These are phyloP conservation scores for Hypoxylon trugodes DNA, from an alignment of 495 filamentous ascomycete species.

Conservation along the genomic window DNA sequence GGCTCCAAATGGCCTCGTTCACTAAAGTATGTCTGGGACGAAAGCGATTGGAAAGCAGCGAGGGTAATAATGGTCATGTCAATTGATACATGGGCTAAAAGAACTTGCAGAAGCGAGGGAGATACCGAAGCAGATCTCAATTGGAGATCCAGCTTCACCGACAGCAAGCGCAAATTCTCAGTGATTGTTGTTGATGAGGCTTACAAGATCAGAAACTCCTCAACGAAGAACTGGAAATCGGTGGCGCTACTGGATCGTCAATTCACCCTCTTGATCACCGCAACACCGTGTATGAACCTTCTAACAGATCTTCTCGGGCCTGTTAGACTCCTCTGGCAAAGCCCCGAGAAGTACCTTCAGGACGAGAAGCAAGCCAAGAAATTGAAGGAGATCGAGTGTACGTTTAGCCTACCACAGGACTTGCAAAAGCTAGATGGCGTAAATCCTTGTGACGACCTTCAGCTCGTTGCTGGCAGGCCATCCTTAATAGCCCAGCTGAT, in stretches of 20 bases:
- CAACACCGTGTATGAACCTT: slow-evolving; percentile 39
- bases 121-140: not conserved
- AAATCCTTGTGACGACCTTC: slow-evolving; percentile 7
- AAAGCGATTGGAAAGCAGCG: slow-evolving; percentile 9
- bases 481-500: slow-evolving; percentile 23
- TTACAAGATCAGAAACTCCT: slow-evolving; percentile 33
- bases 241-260: slow-evolving; percentile 32
- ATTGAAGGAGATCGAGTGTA: not conserved
- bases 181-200: slow-evolving; percentile 43
- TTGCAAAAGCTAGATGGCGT: slow-evolving; percentile 15
- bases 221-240: slow-evolving; percentile 32
- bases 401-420: not conserved
- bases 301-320: slow-evolving; percentile 36
- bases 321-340: slow-evolving; percentile 33
- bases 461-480: slow-evolving; percentile 32
- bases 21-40: slow-evolving; percentile 36
- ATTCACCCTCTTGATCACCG: slow-evolving; percentile 40
- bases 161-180: slow-evolving; percentile 29
- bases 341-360: slow-evolving; percentile 18
- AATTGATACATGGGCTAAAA: slow-evolving; percentile 35
- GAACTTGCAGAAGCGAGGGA: slow-evolving; percentile 19
- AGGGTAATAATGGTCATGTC: slow-evolving; percentile 27
- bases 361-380: not conserved
- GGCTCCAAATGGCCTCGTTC: slow-evolving; percentile 3
- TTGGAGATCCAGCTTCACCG: slow-evolving; percentile 21